Base-by-base conservation (phyloP, 2,329 filamentous ascomycete genomes). In the Cytospora paraplurivora region DNA sequence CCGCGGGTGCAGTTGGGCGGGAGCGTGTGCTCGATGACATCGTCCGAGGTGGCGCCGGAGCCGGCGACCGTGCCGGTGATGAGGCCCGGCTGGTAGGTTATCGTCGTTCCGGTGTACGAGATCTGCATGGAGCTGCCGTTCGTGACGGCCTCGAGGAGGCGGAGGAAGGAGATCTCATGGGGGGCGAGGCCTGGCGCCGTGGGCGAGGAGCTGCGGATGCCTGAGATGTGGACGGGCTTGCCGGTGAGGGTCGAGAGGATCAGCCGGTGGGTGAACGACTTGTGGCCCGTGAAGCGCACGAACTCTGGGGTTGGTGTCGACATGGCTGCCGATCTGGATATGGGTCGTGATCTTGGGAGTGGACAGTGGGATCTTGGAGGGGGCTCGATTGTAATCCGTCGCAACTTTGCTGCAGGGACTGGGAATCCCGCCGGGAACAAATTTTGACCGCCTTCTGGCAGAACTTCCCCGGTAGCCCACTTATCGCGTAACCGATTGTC, bases 121-220 rank as follows among this genome's bases (percentile, higher is more conserved):
- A 99, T 97, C 72, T 97, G 93, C 79, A 98, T 92, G 62, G 90
- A 88, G 63, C 91, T 91, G 78, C 95, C 95, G 81, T 99, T 99
- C 72, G 95, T 99, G 71, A 99, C 84, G 69, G 92, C 85, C 76
- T 98, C 95, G 72, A 99, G 88, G 19, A 99, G 90, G 63, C 95
- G 93, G 37, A 99, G 85, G 76, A 99, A 94, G 54, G 95, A 98
- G 71, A 98, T 88, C 78, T 99, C 95, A 79, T 97, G 90, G 56
- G 92, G 89, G 60, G 92, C 89, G 61, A 99, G 90, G 71, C 95
- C 95, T 1, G 95, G 93, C 71, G 90, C 88, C 49, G 92, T 93
- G 54, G 90, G 88, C 50, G 92, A 97, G 17, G 89, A 87, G 68
- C 91, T 88, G 72, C 95, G 92, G 79, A 99, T 98, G 77, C 95